Evolutionary conservation across 768 basidiomycete species (phyloP).

Genomic region (Galerina sulciceps): DNA sequence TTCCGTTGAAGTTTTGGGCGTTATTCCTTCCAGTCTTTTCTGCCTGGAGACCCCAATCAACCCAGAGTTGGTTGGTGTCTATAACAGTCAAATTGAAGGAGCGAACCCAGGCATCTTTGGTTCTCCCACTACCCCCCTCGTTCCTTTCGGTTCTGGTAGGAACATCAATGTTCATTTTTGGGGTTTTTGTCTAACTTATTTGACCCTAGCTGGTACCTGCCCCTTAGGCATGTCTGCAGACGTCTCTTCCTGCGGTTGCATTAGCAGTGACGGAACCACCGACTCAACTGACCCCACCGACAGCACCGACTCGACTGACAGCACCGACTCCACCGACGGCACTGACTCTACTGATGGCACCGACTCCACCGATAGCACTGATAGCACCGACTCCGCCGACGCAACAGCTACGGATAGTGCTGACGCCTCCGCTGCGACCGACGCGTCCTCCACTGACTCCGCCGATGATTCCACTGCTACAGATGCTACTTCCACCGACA

Average conservation of each 20-base stretch:
- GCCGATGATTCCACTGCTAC: conserved; percentile 16
- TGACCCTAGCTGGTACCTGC: conserved; percentile 43
- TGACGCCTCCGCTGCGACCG: conserved; percentile 17
- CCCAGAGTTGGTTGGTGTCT: conserved; percentile 42
- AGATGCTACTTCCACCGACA: conserved; percentile 15
- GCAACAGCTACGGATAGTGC: conserved; percentile 12
- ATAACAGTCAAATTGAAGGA: conserved; percentile 45
- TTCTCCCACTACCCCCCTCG: conserved; percentile 39
- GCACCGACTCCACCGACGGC: conserved; percentile 13
- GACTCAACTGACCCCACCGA: conserved; percentile 18
- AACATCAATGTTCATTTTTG: background rate
- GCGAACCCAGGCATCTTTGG: conserved; percentile 49
- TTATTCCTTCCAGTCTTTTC: conserved; percentile 50
- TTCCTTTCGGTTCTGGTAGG: conserved; percentile 50
- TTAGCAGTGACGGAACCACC: conserved; percentile 18
- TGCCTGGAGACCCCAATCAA: conserved; percentile 46
- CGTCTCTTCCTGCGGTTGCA: conserved; percentile 43
- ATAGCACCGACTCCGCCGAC: conserved; percentile 17
- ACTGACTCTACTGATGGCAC: conserved; percentile 13
- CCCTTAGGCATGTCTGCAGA: conserved; percentile 47
- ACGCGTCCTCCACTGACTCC: conserved; percentile 18
- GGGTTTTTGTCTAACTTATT: background rate
- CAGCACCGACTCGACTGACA: conserved; percentile 12
- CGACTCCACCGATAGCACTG: conserved; percentile 14
- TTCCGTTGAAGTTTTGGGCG: conserved; percentile 44